phyloP scores from a whole-genome alignment of 768 basidiomycete genomes.

The Gloeostereum incarnatum region DNA sequence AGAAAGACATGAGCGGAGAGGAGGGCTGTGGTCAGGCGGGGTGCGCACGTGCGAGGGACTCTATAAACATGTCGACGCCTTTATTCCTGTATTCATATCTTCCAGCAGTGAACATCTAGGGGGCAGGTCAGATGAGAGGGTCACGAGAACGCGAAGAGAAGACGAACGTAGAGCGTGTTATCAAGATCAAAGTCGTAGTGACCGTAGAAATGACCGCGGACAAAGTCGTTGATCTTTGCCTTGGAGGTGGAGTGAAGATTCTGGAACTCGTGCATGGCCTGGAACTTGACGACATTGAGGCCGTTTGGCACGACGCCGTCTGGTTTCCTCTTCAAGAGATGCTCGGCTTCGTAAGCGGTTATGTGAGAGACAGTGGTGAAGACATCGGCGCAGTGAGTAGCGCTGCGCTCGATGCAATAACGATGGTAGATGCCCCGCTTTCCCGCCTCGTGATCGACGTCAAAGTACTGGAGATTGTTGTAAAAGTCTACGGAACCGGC shows the following conservation, averaged over 20 bases:
- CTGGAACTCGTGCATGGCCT: conserved; percentile 99
- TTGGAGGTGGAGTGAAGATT: conserved; percentile 90
- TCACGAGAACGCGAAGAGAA: conserved; percentile 1
- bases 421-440: conserved; percentile 97
- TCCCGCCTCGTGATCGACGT: conserved; percentile 98
- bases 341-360: conserved; percentile 95
- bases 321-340: conserved; percentile 93
- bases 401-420: conserved; percentile 95
- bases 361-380: conserved; percentile 98
- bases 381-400: conserved; percentile 93
- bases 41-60: conserved; percentile 76
- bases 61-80: conserved; percentile 99
- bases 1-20: conserved; percentile 4
- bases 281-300: conserved; percentile 97
- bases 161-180: conserved; percentile 73
- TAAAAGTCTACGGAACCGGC: conserved; percentile 98
- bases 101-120: conserved; percentile 96
- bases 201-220: conserved; percentile 97
- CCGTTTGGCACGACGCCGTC: conserved; percentile 98
- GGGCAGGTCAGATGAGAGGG: conserved; percentile 3
- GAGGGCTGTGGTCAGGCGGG: conserved; percentile 4
- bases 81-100: conserved; percentile 99
- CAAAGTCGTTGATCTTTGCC: conserved; percentile 98
- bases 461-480: conserved; percentile 99
- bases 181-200: conserved; percentile 96